Conservation (phyloP, 495 filamentous ascomycete genomes). For the Trichodelitschia bisporula region DNA sequence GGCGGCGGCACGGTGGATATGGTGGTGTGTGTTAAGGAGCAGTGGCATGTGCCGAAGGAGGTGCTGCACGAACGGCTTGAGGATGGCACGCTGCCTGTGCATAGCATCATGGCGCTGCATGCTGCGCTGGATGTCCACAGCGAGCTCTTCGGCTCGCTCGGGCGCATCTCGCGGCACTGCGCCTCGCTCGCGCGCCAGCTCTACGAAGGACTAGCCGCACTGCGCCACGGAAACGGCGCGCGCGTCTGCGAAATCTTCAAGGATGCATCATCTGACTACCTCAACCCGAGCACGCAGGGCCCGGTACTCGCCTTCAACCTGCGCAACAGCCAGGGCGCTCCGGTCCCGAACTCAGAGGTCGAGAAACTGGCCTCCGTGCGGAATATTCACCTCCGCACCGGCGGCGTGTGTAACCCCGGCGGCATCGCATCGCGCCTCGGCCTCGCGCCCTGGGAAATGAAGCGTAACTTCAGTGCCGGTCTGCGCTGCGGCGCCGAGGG, state of each 20-base stretch:
- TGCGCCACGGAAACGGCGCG: slow-evolving; percentile 43
- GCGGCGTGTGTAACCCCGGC: slow-evolving; percentile 78
- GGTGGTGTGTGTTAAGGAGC: slow-evolving; percentile 32
- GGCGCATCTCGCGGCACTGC: slow-evolving; percentile 48
- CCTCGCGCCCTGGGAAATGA: slow-evolving; percentile 55
- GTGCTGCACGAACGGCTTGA: slow-evolving; percentile 63
- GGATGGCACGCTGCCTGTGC: slow-evolving; percentile 74
- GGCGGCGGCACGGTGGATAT: slow-evolving; percentile 92
- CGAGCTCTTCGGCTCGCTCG: slow-evolving; percentile 45
- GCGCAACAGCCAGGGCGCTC: slow-evolving; percentile 34
- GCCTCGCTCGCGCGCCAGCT: slow-evolving; percentile 34
- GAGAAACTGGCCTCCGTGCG: slow-evolving; percentile 61
- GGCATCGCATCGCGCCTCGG: slow-evolving; percentile 45
- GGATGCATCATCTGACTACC: slow-evolving; percentile 15
- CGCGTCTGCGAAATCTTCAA: slow-evolving; percentile 45
- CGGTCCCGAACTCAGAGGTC: slow-evolving; percentile 60
- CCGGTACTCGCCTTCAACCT: slow-evolving; percentile 74
- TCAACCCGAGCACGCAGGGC: slow-evolving; percentile 28
- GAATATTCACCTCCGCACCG: slow-evolving; percentile 59
- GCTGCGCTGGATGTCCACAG: slow-evolving; percentile 44
- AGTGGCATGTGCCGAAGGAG: slow-evolving; percentile 54
- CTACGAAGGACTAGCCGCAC: slow-evolving; percentile 26
- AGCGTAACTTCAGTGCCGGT: slow-evolving; percentile 53
- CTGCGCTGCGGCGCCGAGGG: slow-evolving; percentile 48
- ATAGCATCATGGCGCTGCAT: slow-evolving; percentile 64